phyloP scores from a whole-genome alignment of 2,329 filamentous ascomycete genomes.

The Claviceps fusiformis region DNA sequence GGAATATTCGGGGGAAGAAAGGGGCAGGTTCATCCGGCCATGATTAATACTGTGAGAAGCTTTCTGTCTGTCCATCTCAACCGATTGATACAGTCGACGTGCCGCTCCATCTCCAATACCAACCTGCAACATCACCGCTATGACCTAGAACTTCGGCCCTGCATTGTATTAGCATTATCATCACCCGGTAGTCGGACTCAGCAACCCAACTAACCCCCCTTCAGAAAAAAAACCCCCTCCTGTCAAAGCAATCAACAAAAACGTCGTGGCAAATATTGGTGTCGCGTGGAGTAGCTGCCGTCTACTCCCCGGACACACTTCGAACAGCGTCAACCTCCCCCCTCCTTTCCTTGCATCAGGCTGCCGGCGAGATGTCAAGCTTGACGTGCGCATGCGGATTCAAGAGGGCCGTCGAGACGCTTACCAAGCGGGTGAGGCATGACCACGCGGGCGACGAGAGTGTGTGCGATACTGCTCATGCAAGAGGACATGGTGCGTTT shows the following conservation, averaged over 20 bases:
- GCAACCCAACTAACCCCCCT: no score
- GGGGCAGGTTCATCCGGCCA: neutral
- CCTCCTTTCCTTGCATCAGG: neutral
- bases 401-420: conserved; percentile 5
- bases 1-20: neutral
- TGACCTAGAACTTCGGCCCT: neutral
- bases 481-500: neutral
- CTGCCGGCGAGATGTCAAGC: conserved; percentile 7
- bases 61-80: neutral
- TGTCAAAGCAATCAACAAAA: conserved; percentile 6
- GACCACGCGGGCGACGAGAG: conserved; percentile 7
- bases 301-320: conserved; percentile 7
- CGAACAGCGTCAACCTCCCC: conserved; percentile 4
- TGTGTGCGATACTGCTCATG: neutral
- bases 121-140: neutral
- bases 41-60: neutral
- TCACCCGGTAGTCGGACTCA: no score
- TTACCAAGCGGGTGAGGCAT: conserved; percentile 6
- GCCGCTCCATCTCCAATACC: neutral
- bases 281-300: conserved; percentile 13
- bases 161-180: neutral
- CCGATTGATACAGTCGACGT: neutral
- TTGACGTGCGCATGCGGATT: conserved; percentile 9
- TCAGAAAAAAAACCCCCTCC: neutral
- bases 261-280: conserved; percentile 17